phyloP scores from a whole-genome alignment of 1,284 basidiomycete genomes.

The Trichosporon coremiiforme region DNA sequence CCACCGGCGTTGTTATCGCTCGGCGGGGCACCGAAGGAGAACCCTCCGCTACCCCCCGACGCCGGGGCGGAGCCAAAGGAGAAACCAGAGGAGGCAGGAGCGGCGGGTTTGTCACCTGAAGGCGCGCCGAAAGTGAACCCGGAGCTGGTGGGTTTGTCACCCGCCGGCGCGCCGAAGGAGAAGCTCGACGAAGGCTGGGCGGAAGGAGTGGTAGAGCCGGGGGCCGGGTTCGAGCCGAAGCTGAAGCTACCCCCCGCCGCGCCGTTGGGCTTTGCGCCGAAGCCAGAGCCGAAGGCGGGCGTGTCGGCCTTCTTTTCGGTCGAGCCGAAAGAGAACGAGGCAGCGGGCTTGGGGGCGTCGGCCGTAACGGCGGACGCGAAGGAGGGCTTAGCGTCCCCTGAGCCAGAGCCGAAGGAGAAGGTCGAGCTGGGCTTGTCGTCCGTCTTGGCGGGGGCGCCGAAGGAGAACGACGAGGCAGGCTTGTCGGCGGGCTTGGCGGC shows the following conservation, averaged over 20 bases:
- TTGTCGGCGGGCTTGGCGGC: not conserved
- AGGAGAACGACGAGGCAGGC: not conserved
- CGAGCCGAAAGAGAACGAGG: conserved; percentile 22
- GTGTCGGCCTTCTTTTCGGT: not conserved
- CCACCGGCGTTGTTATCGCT: too few relatives aligned
- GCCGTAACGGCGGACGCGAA: not conserved
- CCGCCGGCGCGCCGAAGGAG: not conserved
- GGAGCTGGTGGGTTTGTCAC: too few relatives aligned
- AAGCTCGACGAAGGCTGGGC: not conserved
- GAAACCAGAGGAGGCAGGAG: too few relatives aligned
- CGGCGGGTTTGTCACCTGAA: too few relatives aligned
- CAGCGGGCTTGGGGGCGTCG: not conserved
- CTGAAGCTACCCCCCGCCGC: conserved; percentile 7
- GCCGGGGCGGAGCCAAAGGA: too few relatives aligned
- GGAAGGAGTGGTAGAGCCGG: not conserved
- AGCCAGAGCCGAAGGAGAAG: too few relatives aligned
- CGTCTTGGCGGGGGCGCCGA: not conserved
- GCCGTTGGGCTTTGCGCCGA: not conserved
- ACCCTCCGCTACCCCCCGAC: too few relatives aligned
- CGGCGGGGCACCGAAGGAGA: conserved; percentile 20
- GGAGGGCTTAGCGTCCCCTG: too few relatives aligned
- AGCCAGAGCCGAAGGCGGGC: not conserved
- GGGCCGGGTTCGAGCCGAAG: not conserved
- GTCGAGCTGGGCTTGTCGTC: not conserved
- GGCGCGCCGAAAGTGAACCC: conserved; percentile 20